Percentiles rank a stretch among this genome's conserved stretches.
Evolutionary conservation across 306 rosid genomes (phyloP).

Genomic region (Rosa multiflora): DNA sequence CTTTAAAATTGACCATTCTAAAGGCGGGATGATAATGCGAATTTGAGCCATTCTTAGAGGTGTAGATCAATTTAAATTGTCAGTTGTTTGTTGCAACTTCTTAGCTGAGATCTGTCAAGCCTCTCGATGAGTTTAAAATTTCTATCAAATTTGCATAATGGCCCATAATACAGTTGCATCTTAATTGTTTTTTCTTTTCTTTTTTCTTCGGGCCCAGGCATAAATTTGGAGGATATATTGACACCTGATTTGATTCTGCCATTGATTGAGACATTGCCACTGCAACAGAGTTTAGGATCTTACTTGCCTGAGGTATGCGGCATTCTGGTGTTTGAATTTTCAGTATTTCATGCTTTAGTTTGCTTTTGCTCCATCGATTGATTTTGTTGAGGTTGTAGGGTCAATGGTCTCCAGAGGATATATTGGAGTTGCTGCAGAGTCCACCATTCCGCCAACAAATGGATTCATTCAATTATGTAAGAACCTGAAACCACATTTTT

Average conservation of each 20-base stretch:
- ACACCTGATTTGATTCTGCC: constrained; percentile 92
- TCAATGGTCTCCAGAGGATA: constrained; percentile 78
- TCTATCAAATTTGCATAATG: background rate
- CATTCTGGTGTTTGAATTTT: constrained; percentile 22
- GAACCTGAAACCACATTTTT: constrained; percentile 20
- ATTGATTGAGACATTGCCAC: constrained; percentile 64
- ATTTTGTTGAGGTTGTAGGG: constrained; percentile 49
- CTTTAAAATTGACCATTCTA: background rate
- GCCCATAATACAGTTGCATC: background rate
- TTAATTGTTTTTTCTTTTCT: background rate
- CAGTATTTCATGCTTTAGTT: constrained; percentile 4
- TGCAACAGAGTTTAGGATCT: constrained; percentile 74
- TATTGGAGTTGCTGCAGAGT: constrained; percentile 89
- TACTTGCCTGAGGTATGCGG: constrained; percentile 84
- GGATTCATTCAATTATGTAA: constrained; percentile 90
- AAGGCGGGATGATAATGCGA: background rate
- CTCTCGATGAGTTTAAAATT: background rate
- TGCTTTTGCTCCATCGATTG: background rate
- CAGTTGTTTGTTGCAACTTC: background rate
- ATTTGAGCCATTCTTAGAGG: background rate
- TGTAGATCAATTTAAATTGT: background rate
- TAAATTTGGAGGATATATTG: constrained; percentile 82
- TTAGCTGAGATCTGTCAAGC: background rate
- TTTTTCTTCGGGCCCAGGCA: constrained; percentile 46
- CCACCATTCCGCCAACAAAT: constrained; percentile 96